Conservation (phyloP, 2,329 filamentous ascomycete genomes). For the Arthroderma sp. region DNA sequence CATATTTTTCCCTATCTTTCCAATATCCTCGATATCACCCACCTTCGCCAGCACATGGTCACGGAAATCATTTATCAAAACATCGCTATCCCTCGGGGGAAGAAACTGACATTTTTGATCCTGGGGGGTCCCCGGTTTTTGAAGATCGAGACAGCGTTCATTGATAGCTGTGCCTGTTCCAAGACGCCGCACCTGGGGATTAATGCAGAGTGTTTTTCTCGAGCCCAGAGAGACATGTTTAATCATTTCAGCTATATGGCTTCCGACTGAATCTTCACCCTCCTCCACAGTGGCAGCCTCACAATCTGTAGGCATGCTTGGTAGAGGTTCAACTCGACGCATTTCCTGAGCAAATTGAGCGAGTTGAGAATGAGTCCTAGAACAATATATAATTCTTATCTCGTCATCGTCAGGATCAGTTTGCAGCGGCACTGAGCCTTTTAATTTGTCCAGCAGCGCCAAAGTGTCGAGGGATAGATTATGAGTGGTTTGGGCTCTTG, state of each 20-base stretch:
- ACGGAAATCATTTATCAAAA: slow-evolving; percentile 63
- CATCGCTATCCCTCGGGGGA: slow-evolving; percentile 62
- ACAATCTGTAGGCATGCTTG: slow-evolving; percentile 46
- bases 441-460: slow-evolving; percentile 56
- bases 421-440: slow-evolving; percentile 27
- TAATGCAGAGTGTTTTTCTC: slow-evolving; percentile 80
- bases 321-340: slow-evolving; percentile 61
- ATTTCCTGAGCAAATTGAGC: slow-evolving; percentile 79
- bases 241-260: slow-evolving; percentile 41
- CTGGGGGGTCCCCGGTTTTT: slow-evolving; percentile 52
- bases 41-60: slow-evolving; percentile 73
- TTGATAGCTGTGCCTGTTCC: slow-evolving; percentile 69
- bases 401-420: slow-evolving; percentile 46
- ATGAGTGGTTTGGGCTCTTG: slow-evolving; percentile 19
- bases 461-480: slow-evolving; percentile 62
- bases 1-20: slow-evolving; percentile 60
- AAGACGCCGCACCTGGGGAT: slow-evolving; percentile 62
- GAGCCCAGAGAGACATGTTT: slow-evolving; percentile 78
- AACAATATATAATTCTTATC: slow-evolving; percentile 82
- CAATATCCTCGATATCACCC: slow-evolving; percentile 86
- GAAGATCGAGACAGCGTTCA: slow-evolving; percentile 79
- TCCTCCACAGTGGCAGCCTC: slow-evolving; percentile 6
- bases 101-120: slow-evolving; percentile 63
- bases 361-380: slow-evolving; percentile 81
- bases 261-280: slow-evolving; percentile 16